Evolutionary conservation across 2,329 filamentous ascomycete genomes (phyloP), one percentile per base, ranked within the genome.

Genomic region (Cercospora janseana): DNA sequence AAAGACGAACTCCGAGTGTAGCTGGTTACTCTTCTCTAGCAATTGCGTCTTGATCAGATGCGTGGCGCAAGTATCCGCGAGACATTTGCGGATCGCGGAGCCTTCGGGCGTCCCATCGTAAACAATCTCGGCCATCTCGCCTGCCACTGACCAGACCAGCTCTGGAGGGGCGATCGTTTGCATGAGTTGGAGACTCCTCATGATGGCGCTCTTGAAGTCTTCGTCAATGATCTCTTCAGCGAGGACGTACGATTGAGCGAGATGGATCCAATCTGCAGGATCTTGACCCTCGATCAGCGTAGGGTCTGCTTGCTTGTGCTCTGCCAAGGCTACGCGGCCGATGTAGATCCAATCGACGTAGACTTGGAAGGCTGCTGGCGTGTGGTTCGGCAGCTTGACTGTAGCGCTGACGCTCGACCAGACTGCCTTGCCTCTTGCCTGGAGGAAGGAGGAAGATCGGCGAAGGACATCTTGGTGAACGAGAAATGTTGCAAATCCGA

Each of bases 161-260:
- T 37, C 5, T 2, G 12, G 4, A 5, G 18, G 9, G 4, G 26
- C 45, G 8, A 4, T 20, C n/a, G 12, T 16, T 9, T 15, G 40
- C 13, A 28, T 43, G n/a, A 13, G 23, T 7, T 12, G 34, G 6
- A 47, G 10, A 6, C 32, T 6, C 9, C n/a, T 27, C 34, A 48
- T 24, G 9, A 48, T 9, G 8, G 13, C 21, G 8, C 15, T 18
- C 4, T 48, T 9, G 9, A 48, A 48, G 2, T 40, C 24, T 7
- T 12, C 4, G n/a, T 48, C 45, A 0, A 48, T 32, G 2, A 48
- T 16, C 12, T 48, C 45, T 12, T 41, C 45, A 8, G 34, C 45
- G 3, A 48, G 16, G 12, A 29, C 29, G 9, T 40, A 48, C 3
- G 45, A 32, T 13, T 32, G 8, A 2, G 45, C 45, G 1, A 48